These are phyloP conservation scores for Macrocybe gigantea DNA, from an alignment of 768 basidiomycete genomes.

Conservation along the genomic window DNA sequence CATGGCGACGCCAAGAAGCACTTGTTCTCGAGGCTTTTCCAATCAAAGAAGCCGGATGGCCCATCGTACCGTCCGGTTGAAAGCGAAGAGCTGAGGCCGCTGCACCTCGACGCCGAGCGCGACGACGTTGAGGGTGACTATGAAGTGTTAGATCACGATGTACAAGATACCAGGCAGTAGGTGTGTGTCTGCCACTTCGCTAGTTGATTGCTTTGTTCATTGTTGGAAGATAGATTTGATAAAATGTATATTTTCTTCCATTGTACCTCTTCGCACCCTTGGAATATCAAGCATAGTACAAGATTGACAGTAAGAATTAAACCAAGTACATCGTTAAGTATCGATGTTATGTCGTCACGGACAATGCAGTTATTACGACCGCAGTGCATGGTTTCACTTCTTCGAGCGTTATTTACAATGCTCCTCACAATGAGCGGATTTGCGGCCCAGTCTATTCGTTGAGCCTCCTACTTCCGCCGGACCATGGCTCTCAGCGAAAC, in stretches of 20 bases:
- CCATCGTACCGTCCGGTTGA: slow-evolving; percentile 9
- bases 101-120: slow-evolving; percentile 6
- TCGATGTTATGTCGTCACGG: neutral
- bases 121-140: slow-evolving; percentile 4
- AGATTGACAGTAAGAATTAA: no score
- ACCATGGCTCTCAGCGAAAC: no score
- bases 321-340: neutral
- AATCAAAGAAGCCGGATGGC: neutral
- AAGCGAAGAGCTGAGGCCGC: slow-evolving; percentile 10
- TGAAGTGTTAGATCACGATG: neutral
- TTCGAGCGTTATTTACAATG: no score
- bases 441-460: no score
- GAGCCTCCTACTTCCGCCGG: no score
- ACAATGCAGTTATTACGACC: no score
- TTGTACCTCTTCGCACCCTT: no score
- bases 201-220: neutral
- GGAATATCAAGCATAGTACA: no score
- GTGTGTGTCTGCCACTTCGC: neutral
- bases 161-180: neutral
- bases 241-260: no score
- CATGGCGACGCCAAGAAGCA: neutral
- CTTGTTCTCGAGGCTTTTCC: slow-evolving; percentile 9
- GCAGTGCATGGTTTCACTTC: no score
- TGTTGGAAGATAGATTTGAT: no score
- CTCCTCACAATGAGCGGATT: no score